Evolutionary conservation across 208 protist genomes (phyloP).

Genomic region (Sergeia podlipaevii): DNA sequence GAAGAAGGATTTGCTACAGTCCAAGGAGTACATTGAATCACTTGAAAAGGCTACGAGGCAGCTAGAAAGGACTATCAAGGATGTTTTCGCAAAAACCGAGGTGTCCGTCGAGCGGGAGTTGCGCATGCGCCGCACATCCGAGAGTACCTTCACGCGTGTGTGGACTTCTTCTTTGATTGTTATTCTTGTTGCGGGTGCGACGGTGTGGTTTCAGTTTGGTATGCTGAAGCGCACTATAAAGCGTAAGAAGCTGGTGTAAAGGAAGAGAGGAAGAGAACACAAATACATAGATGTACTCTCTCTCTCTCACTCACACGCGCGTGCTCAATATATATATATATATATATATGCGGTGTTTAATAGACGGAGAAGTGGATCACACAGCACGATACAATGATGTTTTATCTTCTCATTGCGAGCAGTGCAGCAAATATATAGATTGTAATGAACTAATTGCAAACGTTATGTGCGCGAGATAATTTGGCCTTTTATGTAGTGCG

Average conservation of each 20-base stretch:
- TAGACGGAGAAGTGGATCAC: too few relatives aligned
- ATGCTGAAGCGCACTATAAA: conserved; percentile 63
- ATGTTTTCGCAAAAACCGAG: conserved; percentile 6
- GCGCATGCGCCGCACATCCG: conserved; percentile 61
- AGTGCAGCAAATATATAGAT: too few relatives aligned
- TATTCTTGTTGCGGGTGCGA: conserved; percentile 24
- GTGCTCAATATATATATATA: too few relatives aligned
- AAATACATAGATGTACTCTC: too few relatives aligned
- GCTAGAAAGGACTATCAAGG: conserved; percentile 10
- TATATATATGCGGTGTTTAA: too few relatives aligned
- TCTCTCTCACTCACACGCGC: too few relatives aligned
- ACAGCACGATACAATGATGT: too few relatives aligned
- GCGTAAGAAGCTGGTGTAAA: conserved; percentile 69
- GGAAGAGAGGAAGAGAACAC: too few relatives aligned
- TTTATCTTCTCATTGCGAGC: too few relatives aligned
- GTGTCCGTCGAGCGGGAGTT: conserved; percentile 14
- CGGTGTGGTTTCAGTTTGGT: conserved; percentile 62
- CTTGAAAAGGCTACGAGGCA: conserved; percentile 18
- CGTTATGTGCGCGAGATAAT: too few relatives aligned
- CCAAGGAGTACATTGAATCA: conserved; percentile 44
- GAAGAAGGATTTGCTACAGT: conserved; percentile 52
- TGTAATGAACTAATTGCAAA: too few relatives aligned
- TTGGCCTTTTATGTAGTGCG: too few relatives aligned
- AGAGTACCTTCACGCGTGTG: conserved; percentile 76
- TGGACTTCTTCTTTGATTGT: conserved; percentile 57